Conservation (phyloP, 495 filamentous ascomycete genomes). For the Filosporella fistucella region DNA sequence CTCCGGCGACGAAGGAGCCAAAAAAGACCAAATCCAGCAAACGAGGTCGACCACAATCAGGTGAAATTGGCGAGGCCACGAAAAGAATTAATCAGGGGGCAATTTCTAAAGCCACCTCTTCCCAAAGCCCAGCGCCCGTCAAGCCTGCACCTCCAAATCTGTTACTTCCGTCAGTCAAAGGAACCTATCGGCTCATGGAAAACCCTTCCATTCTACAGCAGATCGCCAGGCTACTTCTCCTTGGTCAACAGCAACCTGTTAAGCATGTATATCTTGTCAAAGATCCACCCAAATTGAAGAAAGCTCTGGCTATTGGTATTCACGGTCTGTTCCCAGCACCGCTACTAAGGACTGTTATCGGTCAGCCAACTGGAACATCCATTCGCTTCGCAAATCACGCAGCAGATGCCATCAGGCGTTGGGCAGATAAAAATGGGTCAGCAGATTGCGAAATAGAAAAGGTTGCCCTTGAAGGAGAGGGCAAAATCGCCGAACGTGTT, state of each 20-base stretch:
- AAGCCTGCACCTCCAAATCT: slow-evolving; percentile 48
- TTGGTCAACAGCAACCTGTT: slow-evolving; percentile 52
- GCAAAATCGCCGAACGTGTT: slow-evolving; percentile 86
- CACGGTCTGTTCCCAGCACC: slow-evolving; percentile 92
- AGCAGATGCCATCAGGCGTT: slow-evolving; percentile 76
- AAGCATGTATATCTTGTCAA: slow-evolving; percentile 71
- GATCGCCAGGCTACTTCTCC: slow-evolving; percentile 61
- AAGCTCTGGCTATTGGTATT: slow-evolving; percentile 86
- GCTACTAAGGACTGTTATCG: slow-evolving; percentile 78
- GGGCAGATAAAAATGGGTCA: slow-evolving; percentile 61
- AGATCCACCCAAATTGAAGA: slow-evolving; percentile 66
- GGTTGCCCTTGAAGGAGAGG: slow-evolving; percentile 94
- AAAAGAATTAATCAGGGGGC: not conserved
- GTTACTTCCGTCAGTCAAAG: slow-evolving; percentile 62
- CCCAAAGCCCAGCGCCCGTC: slow-evolving; percentile 25
- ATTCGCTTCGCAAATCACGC: slow-evolving; percentile 88
- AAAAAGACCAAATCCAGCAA: slow-evolving; percentile 27
- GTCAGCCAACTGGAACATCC: slow-evolving; percentile 93
- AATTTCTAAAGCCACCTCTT: slow-evolving; percentile 26
- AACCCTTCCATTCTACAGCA: slow-evolving; percentile 69
- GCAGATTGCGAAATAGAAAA: slow-evolving; percentile 74
- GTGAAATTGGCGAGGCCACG: slow-evolving; percentile 24
- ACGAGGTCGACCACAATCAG: slow-evolving; percentile 28
- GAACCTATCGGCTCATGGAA: slow-evolving; percentile 62
- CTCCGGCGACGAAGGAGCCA: slow-evolving; percentile 40